These are phyloP conservation scores for Heracleum sosnowskyi DNA, from an alignment of 129 eudicot genomes.

Conservation along the genomic window DNA sequence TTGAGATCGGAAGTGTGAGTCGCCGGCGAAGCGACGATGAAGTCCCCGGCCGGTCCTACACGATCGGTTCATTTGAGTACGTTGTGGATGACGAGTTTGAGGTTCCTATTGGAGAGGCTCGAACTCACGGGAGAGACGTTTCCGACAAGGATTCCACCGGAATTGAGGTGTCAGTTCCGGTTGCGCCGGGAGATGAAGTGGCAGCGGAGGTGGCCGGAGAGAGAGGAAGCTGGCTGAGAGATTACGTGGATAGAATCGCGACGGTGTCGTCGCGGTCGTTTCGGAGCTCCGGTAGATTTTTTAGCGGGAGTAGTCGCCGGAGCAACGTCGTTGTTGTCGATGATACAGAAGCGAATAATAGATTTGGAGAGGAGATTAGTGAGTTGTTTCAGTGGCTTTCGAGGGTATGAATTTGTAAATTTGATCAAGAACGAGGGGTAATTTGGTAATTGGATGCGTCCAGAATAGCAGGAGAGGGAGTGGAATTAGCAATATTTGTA, in stretches of 20 bases:
- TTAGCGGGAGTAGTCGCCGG: constrained; percentile 87
- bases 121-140: constrained; percentile 32
- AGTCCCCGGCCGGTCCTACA: constrained; percentile 28
- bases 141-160: constrained; percentile 52
- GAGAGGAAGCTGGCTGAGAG: constrained; percentile 64
- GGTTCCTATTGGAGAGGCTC: constrained; percentile 30
- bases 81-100: constrained; percentile 60
- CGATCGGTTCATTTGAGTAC: constrained; percentile 77
- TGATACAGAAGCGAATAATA: constrained; percentile 48
- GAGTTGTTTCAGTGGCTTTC: constrained; percentile 96
- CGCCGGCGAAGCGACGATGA: constrained; percentile 26
- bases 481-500: constrained; percentile 14
- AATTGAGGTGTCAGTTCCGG: constrained; percentile 12
- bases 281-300: constrained; percentile 82
- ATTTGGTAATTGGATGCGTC: constrained; percentile 23
- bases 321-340: constrained; percentile 37
- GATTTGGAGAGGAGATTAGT: constrained; percentile 79
- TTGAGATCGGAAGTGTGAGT: constrained; percentile 71
- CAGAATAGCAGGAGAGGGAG: constrained; percentile 12
- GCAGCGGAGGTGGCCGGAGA: constrained; percentile 53
- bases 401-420: constrained; percentile 66
- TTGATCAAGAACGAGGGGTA: constrained; percentile 19
- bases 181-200: constrained; percentile 43
- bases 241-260: constrained; percentile 64
- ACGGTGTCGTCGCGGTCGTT: constrained; percentile 64